Evolutionary conservation across 2,329 filamentous ascomycete species (phyloP), one percentile per base, ranked within the genome.

Genomic region (Colletotrichum gloeosporioides): DNA sequence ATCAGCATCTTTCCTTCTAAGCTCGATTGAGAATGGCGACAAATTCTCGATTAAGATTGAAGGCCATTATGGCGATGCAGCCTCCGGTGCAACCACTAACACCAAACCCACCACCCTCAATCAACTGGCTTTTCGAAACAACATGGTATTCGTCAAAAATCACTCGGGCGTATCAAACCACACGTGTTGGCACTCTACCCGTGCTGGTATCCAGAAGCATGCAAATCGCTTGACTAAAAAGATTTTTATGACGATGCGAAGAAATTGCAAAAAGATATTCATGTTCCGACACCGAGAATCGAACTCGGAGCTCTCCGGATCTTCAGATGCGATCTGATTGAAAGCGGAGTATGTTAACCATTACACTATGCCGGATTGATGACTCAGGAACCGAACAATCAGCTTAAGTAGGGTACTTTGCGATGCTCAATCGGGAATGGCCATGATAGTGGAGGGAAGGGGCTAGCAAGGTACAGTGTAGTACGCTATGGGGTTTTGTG

Each of bases 311-410:
- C 64, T 66, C 64, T 66, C 64, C 64, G 64, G 64, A 59, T 25
- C 39, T 49, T 12, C 15, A 22, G 39, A 32, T 15, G 27, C 36
- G 15, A 66, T 13, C 18, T 29, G 49, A 32, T 22, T 64, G 64
- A 66, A 66, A 66, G 64, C 64, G 64, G 64, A 66, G 64, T 66
- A 66, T 66, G 64, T 66, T 66, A 66, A 66, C 64, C 64, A 34
- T 34, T 66, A 66, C 64, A 66, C 64, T 66, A 66, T 66, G 64
- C 64, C 64, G 64, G 64, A 66, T 32, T 65, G 62, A 59, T 27
- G 25, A 59, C 25, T 25, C 22, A 18, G 27, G 1, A 5, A 2
- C 7, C 13, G 13, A 29, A 25, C 4, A 29, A 13, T 10, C 15
- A 49, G 12, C 0, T 7, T 49, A 22, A 49, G n/a, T 22, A 49